Percentiles rank a stretch among this genome's conserved stretches.
Evolutionary conservation across 371 early-diverging fungal genomes (phyloP).

Genomic region (Mycotypha africana): DNA sequence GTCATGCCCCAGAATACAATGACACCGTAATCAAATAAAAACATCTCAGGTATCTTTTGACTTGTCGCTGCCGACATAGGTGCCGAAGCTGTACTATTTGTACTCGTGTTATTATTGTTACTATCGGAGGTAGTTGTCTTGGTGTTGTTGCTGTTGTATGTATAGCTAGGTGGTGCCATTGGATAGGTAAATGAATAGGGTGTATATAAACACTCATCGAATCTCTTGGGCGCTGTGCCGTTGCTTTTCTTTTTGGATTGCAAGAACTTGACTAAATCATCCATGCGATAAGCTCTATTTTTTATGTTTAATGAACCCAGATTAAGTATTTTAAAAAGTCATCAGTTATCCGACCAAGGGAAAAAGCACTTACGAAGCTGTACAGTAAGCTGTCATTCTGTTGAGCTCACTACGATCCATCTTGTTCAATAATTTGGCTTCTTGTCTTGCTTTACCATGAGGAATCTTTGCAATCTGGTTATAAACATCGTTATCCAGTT

Average conservation of each 20-base stretch:
- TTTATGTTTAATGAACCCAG: too few species aligned
- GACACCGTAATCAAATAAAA: constrained; percentile 92
- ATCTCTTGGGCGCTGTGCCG: constrained; percentile 39
- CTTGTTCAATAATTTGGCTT: constrained; percentile 41
- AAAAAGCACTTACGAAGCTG: constrained; percentile 49
- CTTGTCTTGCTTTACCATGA: constrained; percentile 38
- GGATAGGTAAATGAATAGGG: constrained; percentile 40
- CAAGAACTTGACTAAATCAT: constrained; percentile 50
- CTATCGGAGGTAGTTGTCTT: neutral
- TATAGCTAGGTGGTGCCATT: constrained; percentile 29
- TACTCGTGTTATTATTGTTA: neutral
- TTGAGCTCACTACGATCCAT: constrained; percentile 39
- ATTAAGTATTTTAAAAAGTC: neutral
- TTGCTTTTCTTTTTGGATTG: constrained; percentile 35
- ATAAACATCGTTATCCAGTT: constrained; percentile 33
- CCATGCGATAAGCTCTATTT: constrained; percentile 59
- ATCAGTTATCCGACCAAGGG: neutral
- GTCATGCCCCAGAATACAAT: constrained; percentile 95
- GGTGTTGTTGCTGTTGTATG: constrained; percentile 5
- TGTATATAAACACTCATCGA: constrained; percentile 51
- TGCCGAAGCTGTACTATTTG: too few species aligned
- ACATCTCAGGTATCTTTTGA: constrained; percentile 56
- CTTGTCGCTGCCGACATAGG: neutral
- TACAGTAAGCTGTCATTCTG: constrained; percentile 91
- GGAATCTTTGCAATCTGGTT: constrained; percentile 45